A percentile compares a stretch with the other conserved stretches of the same genome.
These are phyloP conservation scores for Dioszegia aurantiaca DNA, from an alignment of 768 basidiomycete genomes.

Conservation along the genomic window DNA sequence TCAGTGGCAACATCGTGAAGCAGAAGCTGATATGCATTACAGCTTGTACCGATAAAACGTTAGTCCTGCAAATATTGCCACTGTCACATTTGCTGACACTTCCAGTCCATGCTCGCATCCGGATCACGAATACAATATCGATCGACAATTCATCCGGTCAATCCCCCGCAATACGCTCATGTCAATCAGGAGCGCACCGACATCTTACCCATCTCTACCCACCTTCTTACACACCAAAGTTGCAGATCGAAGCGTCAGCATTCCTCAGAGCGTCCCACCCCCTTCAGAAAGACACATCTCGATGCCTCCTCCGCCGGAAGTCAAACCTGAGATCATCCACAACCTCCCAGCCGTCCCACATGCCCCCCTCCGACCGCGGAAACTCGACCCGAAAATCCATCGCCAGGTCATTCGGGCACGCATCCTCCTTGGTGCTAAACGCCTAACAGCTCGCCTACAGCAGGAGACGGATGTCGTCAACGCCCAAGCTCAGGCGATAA, in stretches of 20 bases:
- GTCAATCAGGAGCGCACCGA: too few species aligned
- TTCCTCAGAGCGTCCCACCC: not conserved
- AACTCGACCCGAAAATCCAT: conserved; percentile 1
- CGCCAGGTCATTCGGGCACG: conserved; percentile 2
- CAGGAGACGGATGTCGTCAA: not conserved
- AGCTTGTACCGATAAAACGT: too few species aligned
- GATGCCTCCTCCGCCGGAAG: too few species aligned
- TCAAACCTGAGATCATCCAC: too few species aligned
- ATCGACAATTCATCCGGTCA: not conserved
- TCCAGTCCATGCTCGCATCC: not conserved
- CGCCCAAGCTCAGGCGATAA: not conserved
- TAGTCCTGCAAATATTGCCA: too few species aligned
- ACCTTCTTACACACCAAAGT: too few species aligned
- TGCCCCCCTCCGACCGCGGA: not conserved
- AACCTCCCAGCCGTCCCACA: not conserved
- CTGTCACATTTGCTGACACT: not conserved
- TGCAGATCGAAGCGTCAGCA: too few species aligned
- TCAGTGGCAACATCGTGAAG: too few species aligned
- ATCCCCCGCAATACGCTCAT: not conserved
- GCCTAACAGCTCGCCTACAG: not conserved
- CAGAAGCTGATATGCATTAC: too few species aligned
- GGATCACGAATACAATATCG: not conserved
- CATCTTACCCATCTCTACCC: too few species aligned
- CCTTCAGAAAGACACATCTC: not conserved
- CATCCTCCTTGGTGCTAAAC: not conserved